phyloP scores from a whole-genome alignment of 1,139 yeast species.

The Yamadazyma triangularis region DNA sequence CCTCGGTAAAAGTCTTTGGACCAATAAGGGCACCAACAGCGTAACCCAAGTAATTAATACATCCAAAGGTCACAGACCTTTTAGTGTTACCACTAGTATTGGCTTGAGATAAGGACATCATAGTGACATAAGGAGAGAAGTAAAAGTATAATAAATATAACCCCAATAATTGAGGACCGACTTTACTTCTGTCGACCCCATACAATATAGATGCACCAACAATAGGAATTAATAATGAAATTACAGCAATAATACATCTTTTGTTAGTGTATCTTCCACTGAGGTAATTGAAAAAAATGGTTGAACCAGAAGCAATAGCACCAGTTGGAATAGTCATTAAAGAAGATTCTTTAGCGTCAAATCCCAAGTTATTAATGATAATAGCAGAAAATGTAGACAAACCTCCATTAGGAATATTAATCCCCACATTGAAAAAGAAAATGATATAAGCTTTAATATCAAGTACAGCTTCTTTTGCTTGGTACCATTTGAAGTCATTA shows the following conservation, averaged over 20 bases:
- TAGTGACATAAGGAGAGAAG: constrained; percentile 21
- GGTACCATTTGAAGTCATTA: constrained; percentile 18
- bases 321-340: constrained; percentile 23
- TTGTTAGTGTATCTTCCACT: constrained; percentile 13
- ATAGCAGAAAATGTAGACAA: constrained; percentile 32
- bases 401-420: constrained; percentile 38
- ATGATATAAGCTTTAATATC: constrained; percentile 22
- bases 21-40: constrained; percentile 26
- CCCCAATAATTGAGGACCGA: constrained; percentile 18
- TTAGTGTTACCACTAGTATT: constrained; percentile 25
- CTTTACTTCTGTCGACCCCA: constrained; percentile 11
- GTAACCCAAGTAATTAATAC: constrained; percentile 20
- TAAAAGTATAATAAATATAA: constrained; percentile 20
- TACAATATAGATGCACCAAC: constrained; percentile 17
- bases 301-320: constrained; percentile 17
- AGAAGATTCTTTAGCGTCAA: constrained; percentile 16
- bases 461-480: constrained; percentile 20
- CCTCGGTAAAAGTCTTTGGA: constrained; percentile 28
- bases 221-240: constrained; percentile 15
- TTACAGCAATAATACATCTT: constrained; percentile 13
- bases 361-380: constrained; percentile 16
- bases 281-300: constrained; percentile 14
- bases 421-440: constrained; percentile 28
- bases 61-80: constrained; percentile 16
- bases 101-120: constrained; percentile 22